Base-by-base conservation (phyloP, 352 stramenopile species). In the Phytophthora meadii region DNA sequence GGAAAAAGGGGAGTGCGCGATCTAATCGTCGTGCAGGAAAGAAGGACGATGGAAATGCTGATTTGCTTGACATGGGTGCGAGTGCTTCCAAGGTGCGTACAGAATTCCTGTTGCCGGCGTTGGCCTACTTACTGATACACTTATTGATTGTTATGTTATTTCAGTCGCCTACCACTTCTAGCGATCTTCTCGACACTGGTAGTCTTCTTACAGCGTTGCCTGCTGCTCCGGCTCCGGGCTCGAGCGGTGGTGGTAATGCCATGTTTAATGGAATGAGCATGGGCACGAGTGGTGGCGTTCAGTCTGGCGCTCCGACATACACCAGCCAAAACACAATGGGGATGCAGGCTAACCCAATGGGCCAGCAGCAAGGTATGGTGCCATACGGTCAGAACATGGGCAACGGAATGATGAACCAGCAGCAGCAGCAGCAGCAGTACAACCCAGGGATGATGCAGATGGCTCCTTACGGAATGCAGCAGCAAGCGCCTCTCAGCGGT, bases 251-350 rank as follows among this genome's bases (percentile, higher is more conserved):
- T 44, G 46, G 52, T n/a, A 68, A 57, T 24, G 69, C 44, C 51
- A 79, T 90, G 82, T 92, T 92, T 55, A 89, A 67, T 49, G 82
- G 81, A 11, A 89, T 88, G 83, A 90, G 63, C 44, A 66, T 91
- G 40, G 62, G 68, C 45, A 72, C 88, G 51, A 77, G 70, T 39
- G 50, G 56, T 39, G 37, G 61, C 52, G 64, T 51, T 47, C 63
- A 62, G 40, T 49, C 61, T 42, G 70, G 50, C 22, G 58, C 37
- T 51, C 52, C 62, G 65, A 74, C 77, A n/a, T 86, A 81, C 61
- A 55, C 73, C 14, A 76, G 42, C 12, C 76, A 82, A 47, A 80
- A 73, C 34, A 73, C 60, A 0, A 83, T 78, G 66, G 65, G 46
- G 15, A 67, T 78, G 47, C 66, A 72, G 11, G 12, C 48, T 4